Base-by-base conservation (phyloP, 2,329 filamentous ascomycete species). In the Purpureocillium lavendulum region DNA sequence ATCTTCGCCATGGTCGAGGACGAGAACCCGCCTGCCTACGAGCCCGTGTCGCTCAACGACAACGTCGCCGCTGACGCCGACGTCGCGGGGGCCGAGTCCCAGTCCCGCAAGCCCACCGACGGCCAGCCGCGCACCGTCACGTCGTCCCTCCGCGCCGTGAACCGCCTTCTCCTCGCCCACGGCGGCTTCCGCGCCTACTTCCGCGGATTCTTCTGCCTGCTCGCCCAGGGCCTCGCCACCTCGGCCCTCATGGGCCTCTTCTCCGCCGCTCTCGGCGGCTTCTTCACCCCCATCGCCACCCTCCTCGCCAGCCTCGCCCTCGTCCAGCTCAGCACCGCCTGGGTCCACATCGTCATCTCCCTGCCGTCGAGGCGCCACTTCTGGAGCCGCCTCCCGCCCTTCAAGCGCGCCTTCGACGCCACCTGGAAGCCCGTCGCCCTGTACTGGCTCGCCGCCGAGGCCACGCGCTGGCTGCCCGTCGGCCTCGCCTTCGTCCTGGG, bases 311-410 rank as follows among this genome's bases (percentile, higher is more conserved):
- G 75, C 38, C 59, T 90, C 16, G 59, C 74, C 15, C 67, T 85
- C 26, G 75, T 82, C 30, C 83, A 83, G 53, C 60, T 90, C 43
- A 75, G 78, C 57, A 75, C 89, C 49, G 74, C 78, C 39, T 95
- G 88, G 87, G 85, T 88, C 4, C 87, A 95, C 60, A 81, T 85
- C 52, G 77, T 94, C 57, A 88, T 96, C 55, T 81, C 86, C 2
- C 70, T 77, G 39, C 77, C 80, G 5, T 81, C 75, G 41, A 55
- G 68, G 35, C 73, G 75, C 57, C 66, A 65, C 49, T 87, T 82
- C 69, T 84, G 74, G 63, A 66, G 72, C 53, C 83, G 87, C 41
- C 72, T 94, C 38, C 81, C 84, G 13, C 64, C 77, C 34, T 76
- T 79, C 58, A 69, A 70, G 49, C 70, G 69, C 54, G 70, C 77